Percentiles rank a stretch among this genome's conserved stretches.
These are phyloP conservation scores for Scytalidium sp. DNA, from an alignment of 2,329 filamentous ascomycete species.

Conservation along the genomic window DNA sequence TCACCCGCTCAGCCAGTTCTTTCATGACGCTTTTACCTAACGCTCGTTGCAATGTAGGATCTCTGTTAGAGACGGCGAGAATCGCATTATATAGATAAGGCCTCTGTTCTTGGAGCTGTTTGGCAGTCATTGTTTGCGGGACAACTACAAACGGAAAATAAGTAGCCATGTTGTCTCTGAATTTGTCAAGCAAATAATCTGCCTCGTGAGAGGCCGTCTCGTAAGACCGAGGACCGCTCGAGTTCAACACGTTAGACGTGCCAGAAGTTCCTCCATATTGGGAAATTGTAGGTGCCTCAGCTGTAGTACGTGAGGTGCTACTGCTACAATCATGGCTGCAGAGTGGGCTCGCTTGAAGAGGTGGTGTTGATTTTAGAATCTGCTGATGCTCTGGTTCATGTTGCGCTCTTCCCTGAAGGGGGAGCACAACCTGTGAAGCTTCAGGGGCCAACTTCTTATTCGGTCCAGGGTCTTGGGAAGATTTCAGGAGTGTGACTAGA, in stretches of 20 bases:
- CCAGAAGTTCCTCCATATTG: too few species aligned
- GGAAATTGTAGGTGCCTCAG: not conserved
- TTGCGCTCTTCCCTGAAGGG: not conserved
- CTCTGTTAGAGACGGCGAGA: constrained; percentile 11
- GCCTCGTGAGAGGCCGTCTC: constrained; percentile 7
- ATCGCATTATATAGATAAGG: constrained; percentile 18
- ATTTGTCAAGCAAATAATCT: constrained; percentile 10
- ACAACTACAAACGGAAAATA: constrained; percentile 20
- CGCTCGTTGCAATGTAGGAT: constrained; percentile 3
- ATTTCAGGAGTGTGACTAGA: constrained; percentile 14
- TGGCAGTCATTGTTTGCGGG: constrained; percentile 2
- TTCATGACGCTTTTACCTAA: constrained; percentile 11
- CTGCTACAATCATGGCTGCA: not conserved
- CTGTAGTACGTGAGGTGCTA: not conserved
- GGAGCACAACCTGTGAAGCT: too few species aligned
- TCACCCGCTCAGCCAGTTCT: constrained; percentile 12
- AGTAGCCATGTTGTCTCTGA: constrained; percentile 12
- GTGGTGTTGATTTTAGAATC: not conserved
- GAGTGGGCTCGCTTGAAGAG: not conserved
- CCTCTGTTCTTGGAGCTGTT: constrained; percentile 8
- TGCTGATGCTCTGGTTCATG: not conserved
- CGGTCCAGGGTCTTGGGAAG: constrained; percentile 2
- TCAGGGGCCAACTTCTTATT: not conserved
- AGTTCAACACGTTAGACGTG: too few species aligned
- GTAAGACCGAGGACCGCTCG: too few species aligned